Percentiles rank a stretch among this genome's conserved stretches.
Evolutionary conservation across 2,329 filamentous ascomycete species (phyloP).

Genomic region (Zarea fungicola): DNA sequence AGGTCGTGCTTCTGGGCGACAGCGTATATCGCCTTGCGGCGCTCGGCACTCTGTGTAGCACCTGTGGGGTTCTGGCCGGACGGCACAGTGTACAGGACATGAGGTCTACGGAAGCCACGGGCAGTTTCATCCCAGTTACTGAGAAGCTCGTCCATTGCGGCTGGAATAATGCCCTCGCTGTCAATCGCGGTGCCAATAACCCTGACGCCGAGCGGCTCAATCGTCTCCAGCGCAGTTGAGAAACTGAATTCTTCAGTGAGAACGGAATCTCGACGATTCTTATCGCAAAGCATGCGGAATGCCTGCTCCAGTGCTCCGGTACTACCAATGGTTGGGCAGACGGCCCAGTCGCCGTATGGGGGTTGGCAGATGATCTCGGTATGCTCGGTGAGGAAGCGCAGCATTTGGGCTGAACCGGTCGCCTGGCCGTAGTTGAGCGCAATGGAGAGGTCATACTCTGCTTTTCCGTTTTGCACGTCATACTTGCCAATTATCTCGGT

Average conservation of each 20-base stretch:
- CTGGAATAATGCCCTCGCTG: constrained; percentile 47
- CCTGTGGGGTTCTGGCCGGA: constrained; percentile 91
- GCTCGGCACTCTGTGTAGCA: constrained; percentile 65
- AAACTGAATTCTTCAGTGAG: constrained; percentile 92
- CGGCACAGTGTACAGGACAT: constrained; percentile 55
- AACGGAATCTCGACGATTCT: constrained; percentile 66
- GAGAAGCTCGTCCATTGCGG: constrained; percentile 47
- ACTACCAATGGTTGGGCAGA: constrained; percentile 76
- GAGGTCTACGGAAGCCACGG: constrained; percentile 44
- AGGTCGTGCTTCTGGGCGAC: constrained; percentile 80
- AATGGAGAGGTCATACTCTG: constrained; percentile 68
- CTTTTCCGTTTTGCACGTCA: constrained; percentile 59
- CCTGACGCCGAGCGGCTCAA: constrained; percentile 47
- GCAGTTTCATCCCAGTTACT: constrained; percentile 42
- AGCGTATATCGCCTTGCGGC: constrained; percentile 68
- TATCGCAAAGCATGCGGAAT: constrained; percentile 72
- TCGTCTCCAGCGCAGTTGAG: constrained; percentile 61
- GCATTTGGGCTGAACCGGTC: constrained; percentile 76
- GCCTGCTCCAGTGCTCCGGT: constrained; percentile 82
- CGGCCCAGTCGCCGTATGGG: constrained; percentile 86
- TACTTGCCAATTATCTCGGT: constrained; percentile 72
- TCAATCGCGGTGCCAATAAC: constrained; percentile 49
- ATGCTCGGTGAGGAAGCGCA: constrained; percentile 91
- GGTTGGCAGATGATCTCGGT: constrained; percentile 85
- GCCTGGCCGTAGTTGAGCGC: constrained; percentile 92